phyloP scores from a whole-genome alignment of 805 yeast genomes.

The Saccharomycopsis fodiens region DNA sequence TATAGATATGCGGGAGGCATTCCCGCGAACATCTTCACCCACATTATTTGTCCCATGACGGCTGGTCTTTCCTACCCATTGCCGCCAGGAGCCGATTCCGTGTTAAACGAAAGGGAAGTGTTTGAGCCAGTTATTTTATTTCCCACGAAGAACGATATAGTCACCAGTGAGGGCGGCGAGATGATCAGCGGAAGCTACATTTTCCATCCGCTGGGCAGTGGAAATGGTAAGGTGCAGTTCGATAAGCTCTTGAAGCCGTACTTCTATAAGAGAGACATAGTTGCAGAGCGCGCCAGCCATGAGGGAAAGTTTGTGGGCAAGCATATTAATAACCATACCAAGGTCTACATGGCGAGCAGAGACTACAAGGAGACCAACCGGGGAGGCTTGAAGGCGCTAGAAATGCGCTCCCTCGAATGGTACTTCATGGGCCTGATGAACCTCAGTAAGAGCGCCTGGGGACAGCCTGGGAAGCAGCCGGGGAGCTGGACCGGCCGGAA shows the following conservation, averaged over 20 bases:
- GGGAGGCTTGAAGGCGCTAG: neutral
- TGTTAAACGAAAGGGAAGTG: neutral
- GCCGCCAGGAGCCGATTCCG: constrained; percentile 11
- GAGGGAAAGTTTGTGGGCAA: neutral
- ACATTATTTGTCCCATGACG: constrained; percentile 34
- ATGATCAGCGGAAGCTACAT: constrained; percentile 5
- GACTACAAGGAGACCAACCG: neutral
- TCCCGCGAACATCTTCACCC: constrained; percentile 32
- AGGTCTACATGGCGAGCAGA: constrained; percentile 10
- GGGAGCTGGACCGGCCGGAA: constrained; percentile 10
- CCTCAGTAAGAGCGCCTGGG: constrained; percentile 20
- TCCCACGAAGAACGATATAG: constrained; percentile 15
- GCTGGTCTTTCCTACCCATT: constrained; percentile 20
- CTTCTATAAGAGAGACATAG: constrained; percentile 14
- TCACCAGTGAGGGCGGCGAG: constrained; percentile 8
- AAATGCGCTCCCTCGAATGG: constrained; percentile 14
- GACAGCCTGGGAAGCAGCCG: constrained; percentile 6
- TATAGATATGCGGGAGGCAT: constrained; percentile 20
- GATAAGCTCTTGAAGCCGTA: constrained; percentile 1
- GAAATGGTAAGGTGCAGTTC: constrained; percentile 5
- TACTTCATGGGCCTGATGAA: constrained; percentile 18
- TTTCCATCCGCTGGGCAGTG: constrained; percentile 1
- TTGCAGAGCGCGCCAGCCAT: constrained; percentile 5
- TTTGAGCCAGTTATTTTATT: constrained; percentile 16
- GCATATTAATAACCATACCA: constrained; percentile 16